Base-by-base conservation (phyloP, 2,329 filamentous ascomycete genomes). In the Pseudocercospora cruenta region DNA sequence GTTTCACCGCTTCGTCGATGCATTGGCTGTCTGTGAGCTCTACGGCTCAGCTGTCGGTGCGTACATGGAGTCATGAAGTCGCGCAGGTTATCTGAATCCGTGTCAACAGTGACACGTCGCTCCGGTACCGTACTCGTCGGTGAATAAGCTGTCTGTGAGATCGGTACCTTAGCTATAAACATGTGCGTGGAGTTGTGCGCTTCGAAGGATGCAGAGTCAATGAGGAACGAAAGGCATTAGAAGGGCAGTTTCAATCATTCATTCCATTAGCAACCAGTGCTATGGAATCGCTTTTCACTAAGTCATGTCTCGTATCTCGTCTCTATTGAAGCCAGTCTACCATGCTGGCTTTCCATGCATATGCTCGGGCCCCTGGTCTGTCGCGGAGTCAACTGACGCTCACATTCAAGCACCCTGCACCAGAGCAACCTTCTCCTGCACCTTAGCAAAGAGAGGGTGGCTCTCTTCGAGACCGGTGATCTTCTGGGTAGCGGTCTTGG, bases 401-500 rank as follows among this genome's bases (percentile, higher is more conserved):
- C 39, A 43, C 5, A n/a, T 45, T 21, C 31, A 70, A 61, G 63
- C 69, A 53, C 72, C 72, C 76, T 97, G 93, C 31, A 98, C 94
- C 78, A 90, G 91, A 82, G 91, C 86, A 65, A 98, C 93, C 65
- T 94, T 84, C 74, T 91, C 84, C 55, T 93, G 86, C 36, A 97
- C 87, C 76, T 89, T 86, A 65, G 87, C 82, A 81, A 90, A 96
- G 64, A 98, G 86, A 76, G 92, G 90, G 77, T 98, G 92, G 24
- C 80, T 83, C 66, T 88, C 82, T 74, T 93, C 88, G 64, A 99
- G 85, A 47, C 93, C 93, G 72, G 92, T 96, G 69, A 99, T 87
- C 80, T 94, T 87, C 77, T 84, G 82, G 54, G 94, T 92, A 8
- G 94, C 91, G 1, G 91, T 89, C 72, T 91, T 89, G 14, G 94